Conservation (phyloP, 495 filamentous ascomycete genomes). For the Talaromyces adpressus region DNA sequence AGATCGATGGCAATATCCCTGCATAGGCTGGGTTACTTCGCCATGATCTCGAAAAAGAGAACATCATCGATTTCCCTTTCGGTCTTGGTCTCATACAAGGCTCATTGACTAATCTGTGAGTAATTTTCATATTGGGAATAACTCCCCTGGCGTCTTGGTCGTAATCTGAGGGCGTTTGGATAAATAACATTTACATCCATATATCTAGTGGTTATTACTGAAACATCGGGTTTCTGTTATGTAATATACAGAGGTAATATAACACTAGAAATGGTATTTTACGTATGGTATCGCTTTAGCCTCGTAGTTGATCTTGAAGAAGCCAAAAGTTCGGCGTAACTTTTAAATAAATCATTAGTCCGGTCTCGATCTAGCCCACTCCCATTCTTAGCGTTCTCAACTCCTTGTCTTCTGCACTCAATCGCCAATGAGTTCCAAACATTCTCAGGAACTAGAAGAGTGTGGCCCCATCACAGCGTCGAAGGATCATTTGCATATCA, state of each 20-base stretch:
- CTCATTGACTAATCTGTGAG: background rate
- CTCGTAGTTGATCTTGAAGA: background rate
- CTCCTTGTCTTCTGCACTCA: background rate
- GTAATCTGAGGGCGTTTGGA: background rate
- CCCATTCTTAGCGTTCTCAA: background rate
- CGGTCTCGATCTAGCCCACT: background rate
- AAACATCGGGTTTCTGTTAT: background rate
- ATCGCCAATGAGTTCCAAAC: background rate
- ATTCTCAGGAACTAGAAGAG: background rate
- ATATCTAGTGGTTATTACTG: background rate
- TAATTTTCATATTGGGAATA: background rate
- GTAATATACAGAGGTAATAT: background rate
- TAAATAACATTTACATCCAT: background rate
- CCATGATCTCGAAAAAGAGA: background rate
- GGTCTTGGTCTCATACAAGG: background rate
- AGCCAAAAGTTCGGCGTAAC: background rate
- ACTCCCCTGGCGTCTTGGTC: background rate
- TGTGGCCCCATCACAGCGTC: background rate
- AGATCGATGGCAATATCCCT: background rate
- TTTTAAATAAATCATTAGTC: background rate
- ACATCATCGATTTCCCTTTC: background rate
- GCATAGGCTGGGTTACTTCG: background rate
- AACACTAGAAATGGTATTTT: background rate
- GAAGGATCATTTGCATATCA: background rate
- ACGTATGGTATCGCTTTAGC: background rate